phyloP scores from a whole-genome alignment of 352 stramenopile species.

The Bremia lactucae region DNA sequence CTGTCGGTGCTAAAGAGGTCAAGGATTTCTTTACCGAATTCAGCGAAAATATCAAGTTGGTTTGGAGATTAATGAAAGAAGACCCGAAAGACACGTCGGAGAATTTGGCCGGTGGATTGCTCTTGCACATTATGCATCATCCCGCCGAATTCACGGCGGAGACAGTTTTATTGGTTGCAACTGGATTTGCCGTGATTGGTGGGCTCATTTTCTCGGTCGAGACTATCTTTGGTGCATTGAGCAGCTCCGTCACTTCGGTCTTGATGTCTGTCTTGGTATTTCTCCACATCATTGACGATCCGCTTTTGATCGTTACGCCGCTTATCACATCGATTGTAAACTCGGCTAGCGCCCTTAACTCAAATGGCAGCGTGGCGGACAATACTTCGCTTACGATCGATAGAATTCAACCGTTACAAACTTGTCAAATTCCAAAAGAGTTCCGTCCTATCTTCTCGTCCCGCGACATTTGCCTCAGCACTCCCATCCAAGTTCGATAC shows the following conservation, averaged over 20 bases:
- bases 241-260: conserved; percentile 7
- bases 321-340: conserved; percentile 16
- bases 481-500: conserved; percentile 2
- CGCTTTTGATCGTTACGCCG: conserved; percentile 19
- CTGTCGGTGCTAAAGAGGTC: conserved; percentile 8
- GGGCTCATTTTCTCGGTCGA: conserved; percentile 13
- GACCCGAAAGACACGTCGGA: conserved; percentile 13
- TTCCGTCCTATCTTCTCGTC: conserved; percentile 13
- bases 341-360: background rate
- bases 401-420: conserved; percentile 1
- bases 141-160: conserved; percentile 18
- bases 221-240: conserved; percentile 13
- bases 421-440: conserved; percentile 12
- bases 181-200: conserved; percentile 12
- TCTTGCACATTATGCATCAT: conserved; percentile 18
- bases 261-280: conserved; percentile 18
- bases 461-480: conserved; percentile 17
- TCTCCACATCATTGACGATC: conserved; percentile 18
- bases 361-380: background rate
- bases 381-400: background rate
- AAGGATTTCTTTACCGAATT: conserved; percentile 10
- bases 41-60: conserved; percentile 7
- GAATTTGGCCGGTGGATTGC: conserved; percentile 18
- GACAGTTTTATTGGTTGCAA: conserved; percentile 9
- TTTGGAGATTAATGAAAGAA: conserved; percentile 13